Evolutionary conservation across 768 basidiomycete genomes (phyloP).

Genomic region (Mrakia frigida): DNA sequence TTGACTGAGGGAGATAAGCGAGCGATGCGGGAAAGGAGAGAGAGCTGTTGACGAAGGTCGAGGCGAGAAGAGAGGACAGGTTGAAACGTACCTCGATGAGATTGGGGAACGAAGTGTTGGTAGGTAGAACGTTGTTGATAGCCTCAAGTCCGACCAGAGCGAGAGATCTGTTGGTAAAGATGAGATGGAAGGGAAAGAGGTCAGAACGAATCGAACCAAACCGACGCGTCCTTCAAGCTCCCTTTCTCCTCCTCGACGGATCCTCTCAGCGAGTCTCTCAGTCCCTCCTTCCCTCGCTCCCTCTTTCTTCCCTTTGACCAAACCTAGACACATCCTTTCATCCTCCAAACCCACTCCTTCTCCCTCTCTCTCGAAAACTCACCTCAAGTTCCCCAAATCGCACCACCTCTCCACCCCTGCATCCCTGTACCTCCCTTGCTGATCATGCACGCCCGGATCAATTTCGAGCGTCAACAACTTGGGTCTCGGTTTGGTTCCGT

Average conservation of each 20-base stretch:
- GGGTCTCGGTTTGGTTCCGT: background rate
- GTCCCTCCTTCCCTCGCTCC: no score
- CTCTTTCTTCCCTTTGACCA: no score
- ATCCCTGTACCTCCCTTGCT: constrained; percentile 5
- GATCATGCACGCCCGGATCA: constrained; percentile 25
- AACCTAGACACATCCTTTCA: no score
- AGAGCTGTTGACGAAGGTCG: no score
- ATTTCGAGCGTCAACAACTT: constrained; percentile 27
- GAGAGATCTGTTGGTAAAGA: background rate
- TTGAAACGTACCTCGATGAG: background rate
- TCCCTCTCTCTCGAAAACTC: background rate
- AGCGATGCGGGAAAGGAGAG: background rate
- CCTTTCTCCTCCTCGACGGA: no score
- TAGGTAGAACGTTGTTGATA: constrained; percentile 5
- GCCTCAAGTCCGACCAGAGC: constrained; percentile 26
- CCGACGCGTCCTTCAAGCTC: background rate
- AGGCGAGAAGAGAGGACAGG: background rate
- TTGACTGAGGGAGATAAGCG: background rate
- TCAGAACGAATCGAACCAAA: background rate
- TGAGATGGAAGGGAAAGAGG: background rate
- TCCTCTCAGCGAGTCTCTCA: no score
- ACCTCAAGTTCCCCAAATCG: constrained; percentile 6
- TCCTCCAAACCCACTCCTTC: no score
- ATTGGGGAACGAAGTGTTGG: constrained; percentile 2
- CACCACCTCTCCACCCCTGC: constrained; percentile 11